Base-by-base conservation (phyloP, 139 green algal genomes). In the Chlamydomonas incerta region DNA sequence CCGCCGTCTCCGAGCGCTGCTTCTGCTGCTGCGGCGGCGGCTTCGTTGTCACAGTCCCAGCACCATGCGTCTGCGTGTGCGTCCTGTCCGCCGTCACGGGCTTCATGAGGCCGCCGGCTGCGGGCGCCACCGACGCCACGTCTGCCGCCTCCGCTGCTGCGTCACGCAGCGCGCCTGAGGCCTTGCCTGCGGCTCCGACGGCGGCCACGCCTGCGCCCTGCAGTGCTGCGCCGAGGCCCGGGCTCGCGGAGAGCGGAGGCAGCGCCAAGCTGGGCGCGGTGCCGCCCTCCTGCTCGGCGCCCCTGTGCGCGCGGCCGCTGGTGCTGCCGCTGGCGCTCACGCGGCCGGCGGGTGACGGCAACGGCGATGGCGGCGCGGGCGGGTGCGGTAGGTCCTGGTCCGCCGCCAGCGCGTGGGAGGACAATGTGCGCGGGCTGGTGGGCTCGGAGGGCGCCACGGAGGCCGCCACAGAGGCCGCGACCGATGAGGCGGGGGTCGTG, bases 401-500 rank as follows among this genome's bases (percentile, higher is more conserved):
- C 17, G 26, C 5, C 41, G 41, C 41, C 11, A 83, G 77, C 1
- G 63, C 77, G 62, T 83, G 62, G 8, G 77, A 83, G 9, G 77
- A 83, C 11, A 83, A 63, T 29, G 47, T 52, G 28, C 77, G 77
- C 4, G 77, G 72, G 29, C 47, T 65, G 72, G 29, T 29, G 1
- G 17, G 4, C 11, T 29, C 72, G 1, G 14, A 2, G 47, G 72
- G 77, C 10, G 77, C 74, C 6, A 50, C 41, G 28, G 77, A 83
- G 46, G 77, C 60, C 28, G 60, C 77, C 10, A 57, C 77, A 29
- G 77, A 83, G 23, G 15, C 29, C 13, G 63, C 77, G n/a, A 41
- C 46, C 14, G 76, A 83, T 29, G 62, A 66, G 62, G 62, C 29
- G 29, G 77, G 33, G 28, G 75, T 82, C 33, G 57, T 28, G 74